Base-by-base conservation (phyloP, 768 basidiomycete genomes). In the Boletus subcaerulescens region DNA sequence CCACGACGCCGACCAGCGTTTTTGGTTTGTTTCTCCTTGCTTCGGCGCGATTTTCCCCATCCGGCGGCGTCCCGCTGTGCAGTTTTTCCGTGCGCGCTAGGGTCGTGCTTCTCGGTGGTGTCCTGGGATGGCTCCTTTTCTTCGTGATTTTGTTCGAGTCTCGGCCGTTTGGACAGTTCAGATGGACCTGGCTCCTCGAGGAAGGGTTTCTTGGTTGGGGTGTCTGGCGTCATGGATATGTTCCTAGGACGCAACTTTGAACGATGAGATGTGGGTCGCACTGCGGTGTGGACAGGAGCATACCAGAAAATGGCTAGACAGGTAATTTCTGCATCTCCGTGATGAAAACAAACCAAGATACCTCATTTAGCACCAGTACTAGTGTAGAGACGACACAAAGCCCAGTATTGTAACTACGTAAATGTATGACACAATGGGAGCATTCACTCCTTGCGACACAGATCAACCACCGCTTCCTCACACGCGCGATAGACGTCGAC, bases 1-100 rank as follows among this genome's bases (percentile, higher is more conserved):
- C 76, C 74, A 47, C 80, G 75, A 22, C 76, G 73, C 22, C 77
- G 65, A 6, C 72, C 73, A 29, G 59, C 52, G 48, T 74, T 76
- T 55, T 66, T 73, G 18, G 66, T 64, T 47, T 68, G 66, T 60
- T 75, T 77, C 41, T 70, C 73, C 45, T 76, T 75, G 40, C 66
- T 68, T 55, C 67, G 64, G 13, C 71, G 63, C 8, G 73, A 72
- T 33, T 68, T 73, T 0, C 70, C 39, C 60, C 68, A 71, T 14
- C 73, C 68, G 5, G 65, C 64, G 13, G 73, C 57, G 43, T 70
- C 66, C 11, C 63, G 64, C 39, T 58, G 60, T 40, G 40, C 61
- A 4, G 32, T 10, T 35, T 59, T 60, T 50, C 41, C 48, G 22
- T 4, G 32, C 14, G 26, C 35, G 40, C 32, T 31, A n/a, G 50